These are phyloP conservation scores for Fusarium udum DNA, from an alignment of 2,329 filamentous ascomycete genomes.

Conservation along the genomic window DNA sequence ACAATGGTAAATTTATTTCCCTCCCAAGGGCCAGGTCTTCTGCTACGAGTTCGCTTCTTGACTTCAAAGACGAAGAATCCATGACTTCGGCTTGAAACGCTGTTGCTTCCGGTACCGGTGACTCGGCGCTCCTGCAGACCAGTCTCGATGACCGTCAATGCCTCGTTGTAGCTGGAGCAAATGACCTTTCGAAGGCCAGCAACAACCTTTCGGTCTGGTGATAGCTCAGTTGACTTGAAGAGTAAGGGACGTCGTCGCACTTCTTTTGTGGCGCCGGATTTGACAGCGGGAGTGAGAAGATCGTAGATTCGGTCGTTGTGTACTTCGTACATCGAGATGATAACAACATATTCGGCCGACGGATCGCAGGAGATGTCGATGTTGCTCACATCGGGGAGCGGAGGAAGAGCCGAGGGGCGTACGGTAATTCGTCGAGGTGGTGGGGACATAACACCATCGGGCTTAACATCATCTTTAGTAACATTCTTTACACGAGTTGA, in stretches of 20 bases:
- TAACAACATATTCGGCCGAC: constrained; percentile 82
- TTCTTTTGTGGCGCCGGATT: constrained; percentile 72
- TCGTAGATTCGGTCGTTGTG: constrained; percentile 99
- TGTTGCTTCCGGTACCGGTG: constrained; percentile 91
- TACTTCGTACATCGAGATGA: constrained; percentile 98
- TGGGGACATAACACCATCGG: constrained; percentile 58
- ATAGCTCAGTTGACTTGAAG: constrained; percentile 91
- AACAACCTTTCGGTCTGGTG: constrained; percentile 92
- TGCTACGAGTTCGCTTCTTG: constrained; percentile 73
- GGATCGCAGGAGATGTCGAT: constrained; percentile 68
- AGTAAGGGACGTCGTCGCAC: constrained; percentile 80
- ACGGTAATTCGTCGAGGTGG: constrained; percentile 71
- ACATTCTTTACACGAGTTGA: constrained; percentile 56
- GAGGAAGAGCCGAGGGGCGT: constrained; percentile 75
- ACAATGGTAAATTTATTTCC: constrained; percentile 87
- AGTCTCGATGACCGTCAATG: constrained; percentile 88
- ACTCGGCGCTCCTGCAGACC: constrained; percentile 88
- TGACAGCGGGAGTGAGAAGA: constrained; percentile 74
- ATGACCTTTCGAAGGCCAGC: constrained; percentile 91
- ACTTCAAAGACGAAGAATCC: constrained; percentile 97
- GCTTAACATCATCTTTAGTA: constrained; percentile 61
- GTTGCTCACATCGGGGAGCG: constrained; percentile 77
- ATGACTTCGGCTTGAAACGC: constrained; percentile 89
- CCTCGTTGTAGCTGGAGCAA: constrained; percentile 83
- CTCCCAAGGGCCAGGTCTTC: constrained; percentile 69